These are phyloP conservation scores for Zalerion maritima DNA, from an alignment of 495 filamentous ascomycete species.

Conservation along the genomic window DNA sequence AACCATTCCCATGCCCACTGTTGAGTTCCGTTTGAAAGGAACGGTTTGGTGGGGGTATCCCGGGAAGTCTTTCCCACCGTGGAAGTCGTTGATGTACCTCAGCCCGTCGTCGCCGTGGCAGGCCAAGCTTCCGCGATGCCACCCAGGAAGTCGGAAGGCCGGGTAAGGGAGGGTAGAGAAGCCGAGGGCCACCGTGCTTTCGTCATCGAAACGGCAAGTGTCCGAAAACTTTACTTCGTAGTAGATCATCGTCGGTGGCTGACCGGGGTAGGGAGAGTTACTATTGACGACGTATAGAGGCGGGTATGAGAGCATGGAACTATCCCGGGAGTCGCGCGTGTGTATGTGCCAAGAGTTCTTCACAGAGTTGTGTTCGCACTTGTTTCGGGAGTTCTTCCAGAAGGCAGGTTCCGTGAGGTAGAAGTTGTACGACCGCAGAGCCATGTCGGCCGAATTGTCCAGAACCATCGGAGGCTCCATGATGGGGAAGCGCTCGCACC, in stretches of 20 bases:
- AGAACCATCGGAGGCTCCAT: slow-evolving; percentile 42
- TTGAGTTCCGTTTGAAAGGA: slow-evolving; percentile 32
- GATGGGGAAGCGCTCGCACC: slow-evolving; percentile 50
- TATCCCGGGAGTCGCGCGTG: slow-evolving; percentile 24
- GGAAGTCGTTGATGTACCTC: slow-evolving; percentile 72
- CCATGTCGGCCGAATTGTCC: slow-evolving; percentile 21
- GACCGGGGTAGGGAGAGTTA: slow-evolving; percentile 50
- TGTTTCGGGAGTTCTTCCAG: slow-evolving; percentile 14
- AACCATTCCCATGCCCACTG: slow-evolving; percentile 49
- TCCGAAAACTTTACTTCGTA: slow-evolving; percentile 49
- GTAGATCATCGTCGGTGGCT: slow-evolving; percentile 49
- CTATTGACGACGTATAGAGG: slow-evolving; percentile 59
- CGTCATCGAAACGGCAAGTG: slow-evolving; percentile 21
- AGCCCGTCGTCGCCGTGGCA: slow-evolving; percentile 87
- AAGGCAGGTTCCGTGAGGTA: slow-evolving; percentile 18
- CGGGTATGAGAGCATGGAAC: slow-evolving; percentile 47
- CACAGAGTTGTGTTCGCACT: slow-evolving; percentile 14
- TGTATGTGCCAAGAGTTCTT: slow-evolving; percentile 15
- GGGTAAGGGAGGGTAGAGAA: slow-evolving; percentile 75
- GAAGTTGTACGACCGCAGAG: slow-evolving; percentile 19
- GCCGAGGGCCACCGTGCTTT: slow-evolving; percentile 59
- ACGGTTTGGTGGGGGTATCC: no score
- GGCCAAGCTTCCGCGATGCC: slow-evolving; percentile 74
- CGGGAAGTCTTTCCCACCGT: slow-evolving; percentile 71
- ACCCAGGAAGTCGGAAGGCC: slow-evolving; percentile 74